Percentiles rank a stretch among this genome's conserved stretches.
These are phyloP conservation scores for Rhizopus sp. DNA, from an alignment of 371 early-diverging fungal species.

Conservation along the genomic window DNA sequence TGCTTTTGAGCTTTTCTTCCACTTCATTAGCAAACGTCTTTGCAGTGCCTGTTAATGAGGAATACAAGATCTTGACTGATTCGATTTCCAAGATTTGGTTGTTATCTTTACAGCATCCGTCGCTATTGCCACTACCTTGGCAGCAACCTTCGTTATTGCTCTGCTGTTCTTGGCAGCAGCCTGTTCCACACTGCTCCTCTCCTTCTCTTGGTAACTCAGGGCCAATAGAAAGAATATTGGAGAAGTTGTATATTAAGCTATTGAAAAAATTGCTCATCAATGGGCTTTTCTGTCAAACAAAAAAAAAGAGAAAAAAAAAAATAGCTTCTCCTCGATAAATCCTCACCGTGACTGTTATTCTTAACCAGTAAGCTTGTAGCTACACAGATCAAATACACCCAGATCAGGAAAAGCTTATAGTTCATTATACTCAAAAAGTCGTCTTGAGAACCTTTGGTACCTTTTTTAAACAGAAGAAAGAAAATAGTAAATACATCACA, in stretches of 20 bases:
- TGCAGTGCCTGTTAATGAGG: constrained; percentile 54
- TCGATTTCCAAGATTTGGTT: constrained; percentile 32
- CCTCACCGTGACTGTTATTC: background rate
- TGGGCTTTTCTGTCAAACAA: background rate
- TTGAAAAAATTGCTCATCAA: constrained; percentile 45
- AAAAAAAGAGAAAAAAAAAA: constrained; percentile 10
- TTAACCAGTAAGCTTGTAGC: no score
- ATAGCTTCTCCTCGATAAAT: constrained; percentile 1
- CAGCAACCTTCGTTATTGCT: constrained; percentile 12
- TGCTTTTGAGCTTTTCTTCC: constrained; percentile 24
- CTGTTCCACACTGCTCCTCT: constrained; percentile 17
- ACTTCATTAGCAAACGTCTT: constrained; percentile 46
- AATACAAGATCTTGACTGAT: constrained; percentile 51
- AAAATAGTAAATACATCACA: background rate
- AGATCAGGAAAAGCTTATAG: no score
- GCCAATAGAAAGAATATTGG: constrained; percentile 48
- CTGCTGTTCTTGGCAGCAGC: constrained; percentile 33
- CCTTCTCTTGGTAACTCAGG: constrained; percentile 30
- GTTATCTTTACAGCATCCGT: constrained; percentile 4
- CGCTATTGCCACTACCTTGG: background rate
- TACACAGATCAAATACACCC: no score
- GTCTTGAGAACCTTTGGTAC: no score
- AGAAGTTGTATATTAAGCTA: constrained; percentile 43
- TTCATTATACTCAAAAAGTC: no score
- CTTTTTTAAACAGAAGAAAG: background rate